Evolutionary conservation across 2,329 filamentous ascomycete genomes (phyloP), one percentile per base, ranked within the genome.

Genomic region (Pleomassaria siparia): DNA sequence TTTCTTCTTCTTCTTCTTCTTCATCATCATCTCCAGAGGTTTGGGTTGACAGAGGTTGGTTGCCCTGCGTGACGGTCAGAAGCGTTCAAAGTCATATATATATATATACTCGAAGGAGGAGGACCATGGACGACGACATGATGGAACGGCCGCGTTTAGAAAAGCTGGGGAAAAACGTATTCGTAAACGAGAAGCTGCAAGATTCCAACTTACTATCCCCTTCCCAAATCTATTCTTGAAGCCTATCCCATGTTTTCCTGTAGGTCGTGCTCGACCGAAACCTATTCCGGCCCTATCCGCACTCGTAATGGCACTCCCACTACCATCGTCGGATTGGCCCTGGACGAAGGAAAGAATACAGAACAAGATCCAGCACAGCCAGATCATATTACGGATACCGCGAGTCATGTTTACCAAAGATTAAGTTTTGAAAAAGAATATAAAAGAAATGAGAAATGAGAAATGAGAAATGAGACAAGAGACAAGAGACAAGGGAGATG

Each of bases 331-430:
- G 40, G 20, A 43, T 10, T 20, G 18, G 25, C 15, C 35, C 18
- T 21, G 36, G 20, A 52, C 46, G 16, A 47, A 37, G 8, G 49
- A 35, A 50, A 54, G 28, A 50, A 51, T 11, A 8, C 22, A 53
- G 53, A 15, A 45, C 13, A 53, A 24, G 25, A 56, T 50, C 58
- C 54, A 59, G 52, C 56, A 60, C 54, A 60, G 52, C 54, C 50
- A 50, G 48, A 51, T 44, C 33, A 48, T 29, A 26, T 7, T 41
- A 46, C 42, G 25, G 26, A 40, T 16, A 30, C 26, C 46, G 30
- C 9, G 15, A 40, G 47, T 21, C 55, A 60, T 60, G 6, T n/a
- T n/a, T n/a, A n/a, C n/a, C n/a, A n/a, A n/a, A n/a, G n/a, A n/a
- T n/a, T n/a, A n/a, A n/a, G n/a, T n/a, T n/a, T n/a, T n/a, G n/a